These are phyloP conservation scores for Colletotrichum magnum DNA, from an alignment of 2,329 filamentous ascomycete genomes.

Conservation along the genomic window DNA sequence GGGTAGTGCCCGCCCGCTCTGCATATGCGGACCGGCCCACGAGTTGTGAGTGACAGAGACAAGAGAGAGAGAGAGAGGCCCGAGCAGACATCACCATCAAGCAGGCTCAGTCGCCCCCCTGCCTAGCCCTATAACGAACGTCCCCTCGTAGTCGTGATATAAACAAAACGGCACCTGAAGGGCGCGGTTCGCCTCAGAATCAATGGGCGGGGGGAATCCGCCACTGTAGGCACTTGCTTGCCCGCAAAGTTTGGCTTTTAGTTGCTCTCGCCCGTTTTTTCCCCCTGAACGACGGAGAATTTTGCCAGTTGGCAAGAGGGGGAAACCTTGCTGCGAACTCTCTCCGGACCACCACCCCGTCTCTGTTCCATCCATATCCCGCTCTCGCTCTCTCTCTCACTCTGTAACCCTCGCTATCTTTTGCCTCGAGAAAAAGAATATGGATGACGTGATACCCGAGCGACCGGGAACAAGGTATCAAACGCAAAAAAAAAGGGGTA, in stretches of 20 bases:
- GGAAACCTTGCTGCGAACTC: neutral
- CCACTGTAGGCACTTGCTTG: constrained; percentile 2
- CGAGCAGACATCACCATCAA: neutral
- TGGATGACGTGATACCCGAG: constrained; percentile 34
- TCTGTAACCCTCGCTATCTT: neutral
- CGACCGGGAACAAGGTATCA: constrained; percentile 29
- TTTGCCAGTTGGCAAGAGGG: neutral
- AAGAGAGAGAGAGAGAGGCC: neutral
- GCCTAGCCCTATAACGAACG: constrained; percentile 6
- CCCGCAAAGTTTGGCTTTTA: neutral
- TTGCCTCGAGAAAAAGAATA: neutral
- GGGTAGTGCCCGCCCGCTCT: neutral
- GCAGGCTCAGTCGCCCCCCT: neutral
- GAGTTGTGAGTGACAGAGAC: constrained; percentile 3
- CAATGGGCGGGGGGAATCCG: neutral
- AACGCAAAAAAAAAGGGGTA: neutral
- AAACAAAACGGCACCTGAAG: constrained; percentile 20
- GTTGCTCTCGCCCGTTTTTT: neutral
- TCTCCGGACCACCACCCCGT: no score
- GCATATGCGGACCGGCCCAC: constrained; percentile 7
- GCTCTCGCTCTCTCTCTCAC: no score
- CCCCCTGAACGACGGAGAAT: neutral
- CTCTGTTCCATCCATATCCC: no score
- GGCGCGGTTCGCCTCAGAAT: constrained; percentile 13
- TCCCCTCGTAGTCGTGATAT: constrained; percentile 14